phyloP scores from a whole-genome alignment of 805 yeast species.

The Candida coquimbonensis region DNA sequence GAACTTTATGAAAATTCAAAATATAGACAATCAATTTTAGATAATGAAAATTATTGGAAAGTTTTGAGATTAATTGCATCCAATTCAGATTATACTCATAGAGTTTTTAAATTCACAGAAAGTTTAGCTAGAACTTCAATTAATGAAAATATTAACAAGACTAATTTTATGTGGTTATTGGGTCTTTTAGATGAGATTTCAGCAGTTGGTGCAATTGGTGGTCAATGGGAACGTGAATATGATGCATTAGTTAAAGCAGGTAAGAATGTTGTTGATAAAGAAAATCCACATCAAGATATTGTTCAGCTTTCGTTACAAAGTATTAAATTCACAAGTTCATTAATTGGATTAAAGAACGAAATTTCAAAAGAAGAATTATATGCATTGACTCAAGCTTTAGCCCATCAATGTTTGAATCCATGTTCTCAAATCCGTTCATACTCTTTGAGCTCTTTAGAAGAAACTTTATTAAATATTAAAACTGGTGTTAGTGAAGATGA shows the following conservation, averaged over 20 bases:
- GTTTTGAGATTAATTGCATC: slow-evolving; percentile 42
- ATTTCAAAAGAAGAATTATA: slow-evolving; percentile 29
- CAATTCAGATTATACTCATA: slow-evolving; percentile 32
- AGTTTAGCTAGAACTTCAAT: slow-evolving; percentile 25
- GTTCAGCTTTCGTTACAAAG: slow-evolving; percentile 56
- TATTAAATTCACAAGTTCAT: slow-evolving; percentile 49
- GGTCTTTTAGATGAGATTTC: slow-evolving; percentile 76
- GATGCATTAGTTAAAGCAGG: slow-evolving; percentile 38
- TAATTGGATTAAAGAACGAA: slow-evolving; percentile 32
- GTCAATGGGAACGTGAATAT: slow-evolving; percentile 65
- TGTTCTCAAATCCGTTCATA: slow-evolving; percentile 66
- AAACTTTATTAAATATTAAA: slow-evolving; percentile 29
- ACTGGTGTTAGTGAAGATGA: slow-evolving; percentile 17
- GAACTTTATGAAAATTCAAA: slow-evolving; percentile 1
- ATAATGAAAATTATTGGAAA: slow-evolving; percentile 51
- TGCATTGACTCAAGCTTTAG: slow-evolving; percentile 73
- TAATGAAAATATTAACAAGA: slow-evolving; percentile 26
- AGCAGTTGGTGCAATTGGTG: slow-evolving; percentile 73
- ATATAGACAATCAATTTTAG: slow-evolving; percentile 30
- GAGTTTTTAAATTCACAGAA: slow-evolving; percentile 43
- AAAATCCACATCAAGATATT: slow-evolving; percentile 45
- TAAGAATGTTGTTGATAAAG: slow-evolving; percentile 32
- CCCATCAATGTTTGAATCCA: slow-evolving; percentile 86
- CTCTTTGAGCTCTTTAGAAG: slow-evolving; percentile 58
- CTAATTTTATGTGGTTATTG: slow-evolving; percentile 56